Conservation (phyloP, 345 rosid genomes). For the Bruguiera sexangula region DNA sequence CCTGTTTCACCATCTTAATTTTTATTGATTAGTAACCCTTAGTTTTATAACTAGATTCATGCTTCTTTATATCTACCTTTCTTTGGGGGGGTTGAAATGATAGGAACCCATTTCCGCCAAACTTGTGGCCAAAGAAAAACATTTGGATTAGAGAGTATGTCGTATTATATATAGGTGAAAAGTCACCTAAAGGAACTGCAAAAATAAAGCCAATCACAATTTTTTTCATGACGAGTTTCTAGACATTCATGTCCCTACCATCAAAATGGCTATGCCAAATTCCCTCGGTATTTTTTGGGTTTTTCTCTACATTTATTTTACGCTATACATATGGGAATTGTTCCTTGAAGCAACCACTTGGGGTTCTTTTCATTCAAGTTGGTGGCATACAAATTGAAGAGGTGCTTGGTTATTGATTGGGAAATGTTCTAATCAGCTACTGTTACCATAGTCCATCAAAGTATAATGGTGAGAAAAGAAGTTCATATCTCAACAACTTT, state of each 20-base stretch:
- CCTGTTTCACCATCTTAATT: no score
- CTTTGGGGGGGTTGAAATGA: not conserved
- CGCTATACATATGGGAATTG: not conserved
- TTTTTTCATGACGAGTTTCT: no score
- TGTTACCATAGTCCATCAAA: not conserved
- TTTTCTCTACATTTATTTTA: not conserved
- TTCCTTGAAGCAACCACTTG: not conserved
- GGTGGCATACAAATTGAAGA: not conserved
- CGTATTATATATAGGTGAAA: slow-evolving; percentile 16
- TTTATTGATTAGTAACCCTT: no score
- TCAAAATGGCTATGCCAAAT: no score
- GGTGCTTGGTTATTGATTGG: not conserved
- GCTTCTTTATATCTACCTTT: no score
- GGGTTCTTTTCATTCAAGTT: not conserved
- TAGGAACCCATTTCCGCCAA: slow-evolving; percentile 13
- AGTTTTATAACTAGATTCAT: no score
- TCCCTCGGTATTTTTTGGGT: no score
- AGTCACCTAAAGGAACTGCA: slow-evolving; percentile 18
- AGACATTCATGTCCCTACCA: no score
- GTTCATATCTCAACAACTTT: slow-evolving; percentile 15
- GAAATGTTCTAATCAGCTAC: not conserved
- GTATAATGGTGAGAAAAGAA: slow-evolving; percentile 10
- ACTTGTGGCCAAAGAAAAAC: slow-evolving; percentile 30
- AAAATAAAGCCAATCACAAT: not conserved
- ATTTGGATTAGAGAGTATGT: slow-evolving; percentile 7